phyloP scores from a whole-genome alignment of 1,284 basidiomycete species.

The Rugosomyces carneus region DNA sequence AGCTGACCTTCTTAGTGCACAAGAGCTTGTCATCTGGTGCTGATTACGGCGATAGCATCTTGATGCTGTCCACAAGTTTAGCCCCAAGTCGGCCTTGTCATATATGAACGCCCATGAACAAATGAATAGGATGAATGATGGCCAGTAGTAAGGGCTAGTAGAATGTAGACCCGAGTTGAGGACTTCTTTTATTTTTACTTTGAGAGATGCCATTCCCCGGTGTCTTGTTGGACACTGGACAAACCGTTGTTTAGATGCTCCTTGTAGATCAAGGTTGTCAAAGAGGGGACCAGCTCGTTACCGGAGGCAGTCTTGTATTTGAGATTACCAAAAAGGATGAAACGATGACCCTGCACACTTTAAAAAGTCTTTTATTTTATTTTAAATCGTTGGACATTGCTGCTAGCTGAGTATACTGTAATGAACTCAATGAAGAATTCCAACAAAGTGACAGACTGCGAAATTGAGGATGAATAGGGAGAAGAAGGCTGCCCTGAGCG shows the following conservation, averaged over 20 bases:
- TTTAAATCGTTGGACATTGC: not conserved
- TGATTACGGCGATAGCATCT: slow-evolving; percentile 8
- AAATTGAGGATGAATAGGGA: slow-evolving; percentile 11
- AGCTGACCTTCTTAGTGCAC: slow-evolving; percentile 1
- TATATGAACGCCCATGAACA: not conserved
- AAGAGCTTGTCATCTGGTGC: not conserved
- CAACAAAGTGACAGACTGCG: slow-evolving; percentile 13
- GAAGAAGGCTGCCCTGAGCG: slow-evolving; percentile 15
- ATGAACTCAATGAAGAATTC: slow-evolving; percentile 17
- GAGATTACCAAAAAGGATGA: slow-evolving; percentile 17
- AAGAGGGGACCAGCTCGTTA: slow-evolving; percentile 11
- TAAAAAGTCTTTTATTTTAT: not conserved
- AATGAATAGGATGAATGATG: not conserved
- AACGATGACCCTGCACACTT: slow-evolving; percentile 15
- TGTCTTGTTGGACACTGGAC: not conserved
- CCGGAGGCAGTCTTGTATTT: slow-evolving; percentile 16
- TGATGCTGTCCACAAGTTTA: not conserved
- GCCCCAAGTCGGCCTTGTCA: not conserved
- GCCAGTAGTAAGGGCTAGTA: not conserved
- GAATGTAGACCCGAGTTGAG: slow-evolving; percentile 1
- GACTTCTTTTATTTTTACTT: not conserved
- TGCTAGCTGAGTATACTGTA: too few species aligned
- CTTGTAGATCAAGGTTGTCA: slow-evolving; percentile 24
- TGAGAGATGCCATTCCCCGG: slow-evolving; percentile 9
- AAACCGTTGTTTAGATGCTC: slow-evolving; percentile 16